Evolutionary conservation across 306 rosid species (phyloP).

Genomic region (Gynostemma pentaphyllum): DNA sequence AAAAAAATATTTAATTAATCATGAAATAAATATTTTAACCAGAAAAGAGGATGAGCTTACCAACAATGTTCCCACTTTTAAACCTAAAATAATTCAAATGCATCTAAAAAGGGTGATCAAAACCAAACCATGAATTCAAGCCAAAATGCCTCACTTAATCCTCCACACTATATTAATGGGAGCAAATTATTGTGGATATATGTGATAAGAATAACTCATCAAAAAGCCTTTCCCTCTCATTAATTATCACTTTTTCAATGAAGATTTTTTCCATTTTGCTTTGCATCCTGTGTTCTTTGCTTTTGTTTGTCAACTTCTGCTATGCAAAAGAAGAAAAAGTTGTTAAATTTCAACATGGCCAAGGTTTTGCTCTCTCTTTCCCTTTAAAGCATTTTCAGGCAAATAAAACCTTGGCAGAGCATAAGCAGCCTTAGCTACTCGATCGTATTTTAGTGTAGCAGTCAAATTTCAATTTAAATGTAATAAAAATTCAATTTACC

Average conservation of each 20-base stretch:
- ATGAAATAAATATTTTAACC: no score
- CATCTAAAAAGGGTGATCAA: background rate
- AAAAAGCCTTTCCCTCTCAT: background rate
- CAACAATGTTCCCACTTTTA: background rate
- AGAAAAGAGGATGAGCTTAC: background rate
- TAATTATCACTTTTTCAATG: constrained; percentile 1
- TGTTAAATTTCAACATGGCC: background rate
- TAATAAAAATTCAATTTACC: no score
- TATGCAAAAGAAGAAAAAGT: background rate
- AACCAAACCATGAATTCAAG: no score
- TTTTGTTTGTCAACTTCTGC: constrained; percentile 6
- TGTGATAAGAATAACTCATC: background rate
- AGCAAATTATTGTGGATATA: background rate
- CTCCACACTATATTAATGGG: no score
- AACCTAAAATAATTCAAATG: background rate
- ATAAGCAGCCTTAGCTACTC: no score
- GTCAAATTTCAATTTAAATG: no score
- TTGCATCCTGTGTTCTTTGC: background rate
- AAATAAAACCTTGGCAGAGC: no score
- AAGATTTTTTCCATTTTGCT: background rate
- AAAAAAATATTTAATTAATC: no score
- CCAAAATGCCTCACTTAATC: background rate
- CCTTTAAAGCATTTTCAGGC: no score
- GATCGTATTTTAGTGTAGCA: no score
- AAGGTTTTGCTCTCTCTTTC: background rate